Percentiles rank a stretch among this genome's conserved stretches.
These are phyloP conservation scores for Penicillium pancosmium DNA, from an alignment of 495 filamentous ascomycete species.

Conservation along the genomic window DNA sequence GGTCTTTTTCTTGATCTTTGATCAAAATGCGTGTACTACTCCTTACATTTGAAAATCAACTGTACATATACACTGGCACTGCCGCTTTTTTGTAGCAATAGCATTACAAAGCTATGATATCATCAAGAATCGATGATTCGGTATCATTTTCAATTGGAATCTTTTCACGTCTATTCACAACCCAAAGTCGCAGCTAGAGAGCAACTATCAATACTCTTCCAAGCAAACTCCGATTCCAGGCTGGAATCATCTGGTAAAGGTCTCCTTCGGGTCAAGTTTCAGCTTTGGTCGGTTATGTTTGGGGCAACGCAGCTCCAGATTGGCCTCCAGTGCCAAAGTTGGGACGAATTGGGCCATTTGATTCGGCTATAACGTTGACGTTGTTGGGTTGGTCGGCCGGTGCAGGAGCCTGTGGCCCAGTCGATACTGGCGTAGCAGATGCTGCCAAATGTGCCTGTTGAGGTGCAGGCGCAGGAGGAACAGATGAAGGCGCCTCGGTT, in stretches of 20 bases:
- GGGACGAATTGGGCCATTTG: slow-evolving; percentile 16
- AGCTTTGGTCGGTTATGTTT: slow-evolving; percentile 11
- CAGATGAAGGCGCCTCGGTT: slow-evolving; percentile 5
- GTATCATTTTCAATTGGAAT: neutral
- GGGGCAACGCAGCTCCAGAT: slow-evolving; percentile 7
- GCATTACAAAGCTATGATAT: neutral
- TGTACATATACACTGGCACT: slow-evolving; percentile 7
- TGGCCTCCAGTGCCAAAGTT: slow-evolving; percentile 1
- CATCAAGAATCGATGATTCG: neutral
- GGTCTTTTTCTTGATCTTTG: neutral
- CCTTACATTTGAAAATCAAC: neutral
- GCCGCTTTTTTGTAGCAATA: neutral
- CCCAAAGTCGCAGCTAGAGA: neutral
- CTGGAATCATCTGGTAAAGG: neutral
- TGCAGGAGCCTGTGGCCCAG: slow-evolving; percentile 4
- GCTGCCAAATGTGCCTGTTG: slow-evolving; percentile 7
- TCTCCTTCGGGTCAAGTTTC: neutral
- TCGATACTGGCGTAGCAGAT: slow-evolving; percentile 1
- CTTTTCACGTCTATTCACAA: neutral
- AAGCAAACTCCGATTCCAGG: slow-evolving; percentile 9
- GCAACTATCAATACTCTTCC: slow-evolving; percentile 1
- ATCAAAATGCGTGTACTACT: neutral
- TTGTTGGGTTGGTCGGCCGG: slow-evolving; percentile 8
- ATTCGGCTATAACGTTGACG: neutral
- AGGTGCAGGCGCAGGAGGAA: neutral